Evolutionary conservation across 768 basidiomycete species (phyloP).

Genomic region (Suillus weaverae): DNA sequence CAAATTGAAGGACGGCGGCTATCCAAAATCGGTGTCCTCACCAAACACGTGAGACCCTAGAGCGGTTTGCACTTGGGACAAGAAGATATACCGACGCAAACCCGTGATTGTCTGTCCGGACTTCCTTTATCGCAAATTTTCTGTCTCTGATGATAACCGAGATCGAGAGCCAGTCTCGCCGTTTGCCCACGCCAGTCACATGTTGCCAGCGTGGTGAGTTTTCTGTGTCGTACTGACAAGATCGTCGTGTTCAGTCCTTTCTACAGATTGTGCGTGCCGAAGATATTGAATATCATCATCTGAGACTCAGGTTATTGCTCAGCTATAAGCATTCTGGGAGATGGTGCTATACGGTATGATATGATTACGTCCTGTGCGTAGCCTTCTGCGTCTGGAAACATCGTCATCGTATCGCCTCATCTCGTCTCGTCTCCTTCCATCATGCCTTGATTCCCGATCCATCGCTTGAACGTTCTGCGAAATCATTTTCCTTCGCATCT

Average conservation of each 20-base stretch:
- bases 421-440: constrained; percentile 27
- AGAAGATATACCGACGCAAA: not conserved
- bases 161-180: constrained; percentile 33
- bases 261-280: constrained; percentile 50
- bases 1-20: not conserved
- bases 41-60: not conserved
- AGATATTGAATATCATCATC: not conserved
- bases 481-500: not conserved
- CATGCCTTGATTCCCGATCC: constrained; percentile 15
- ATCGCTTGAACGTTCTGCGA: not conserved
- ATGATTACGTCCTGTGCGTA: constrained; percentile 71
- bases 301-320: constrained; percentile 3
- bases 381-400: constrained; percentile 65
- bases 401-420: constrained; percentile 52
- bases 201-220: constrained; percentile 71
- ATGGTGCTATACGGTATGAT: constrained; percentile 50
- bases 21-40: not conserved
- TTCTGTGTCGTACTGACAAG: constrained; percentile 4
- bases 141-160: constrained; percentile 34
- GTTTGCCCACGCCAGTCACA: constrained; percentile 61
- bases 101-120: not conserved
- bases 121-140: constrained; percentile 11
- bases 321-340: constrained; percentile 68
- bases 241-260: constrained; percentile 47
- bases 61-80: not conserved